Evolutionary conservation across 1,139 yeast species (phyloP), one percentile per base, ranked within the genome.

Genomic region (Zygosaccharomyces pseudobailii): DNA sequence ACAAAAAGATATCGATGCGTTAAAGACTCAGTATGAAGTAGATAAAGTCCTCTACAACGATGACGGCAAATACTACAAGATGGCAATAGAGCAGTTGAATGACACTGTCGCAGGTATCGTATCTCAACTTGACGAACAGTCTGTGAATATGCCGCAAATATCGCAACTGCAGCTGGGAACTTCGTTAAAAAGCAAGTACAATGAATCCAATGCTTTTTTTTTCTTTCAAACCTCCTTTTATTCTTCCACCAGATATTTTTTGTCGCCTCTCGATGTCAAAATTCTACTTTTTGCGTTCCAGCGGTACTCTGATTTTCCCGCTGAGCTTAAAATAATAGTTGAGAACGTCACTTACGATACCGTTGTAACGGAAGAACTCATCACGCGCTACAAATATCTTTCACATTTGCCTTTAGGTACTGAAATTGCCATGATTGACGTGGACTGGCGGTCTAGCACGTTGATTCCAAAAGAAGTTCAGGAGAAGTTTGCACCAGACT

Each of bases 391-490:
- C 63, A 90, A 88, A 62, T 89, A 86, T 62, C 69, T 92, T 48
- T 75, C 86, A 0, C 95, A 90, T 66, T 67, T 89, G 32, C 97
- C 99, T 0, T 63, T 79, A 28, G 97, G 97, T 1, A 82, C 96
- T 0, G 85, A 86, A 38, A 68, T 92, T 40, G 95, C 92, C 10
- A 83, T 88, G 54, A 61, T 94, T 48, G 97, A 92, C 59, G 78
- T 96, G 49, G 82, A 87, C 60, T 92, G 98, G 97, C 67, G 79
- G 54, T 53, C 62, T 36, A 58, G 66, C 13, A 53, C 58, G 13
- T 50, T 74, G 28, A 67, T 83, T 0, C 71, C 76, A 3, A 66
- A 67, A 6, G 82, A 78, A 21, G 76, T 84, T 0, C 79, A 84
- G 71, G 66, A 68, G 1, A 62, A 64, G 28, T 88, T 83, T 65